These are phyloP conservation scores for Podosphaera aphanis DNA, from an alignment of 2,329 filamentous ascomycete genomes.

Conservation along the genomic window DNA sequence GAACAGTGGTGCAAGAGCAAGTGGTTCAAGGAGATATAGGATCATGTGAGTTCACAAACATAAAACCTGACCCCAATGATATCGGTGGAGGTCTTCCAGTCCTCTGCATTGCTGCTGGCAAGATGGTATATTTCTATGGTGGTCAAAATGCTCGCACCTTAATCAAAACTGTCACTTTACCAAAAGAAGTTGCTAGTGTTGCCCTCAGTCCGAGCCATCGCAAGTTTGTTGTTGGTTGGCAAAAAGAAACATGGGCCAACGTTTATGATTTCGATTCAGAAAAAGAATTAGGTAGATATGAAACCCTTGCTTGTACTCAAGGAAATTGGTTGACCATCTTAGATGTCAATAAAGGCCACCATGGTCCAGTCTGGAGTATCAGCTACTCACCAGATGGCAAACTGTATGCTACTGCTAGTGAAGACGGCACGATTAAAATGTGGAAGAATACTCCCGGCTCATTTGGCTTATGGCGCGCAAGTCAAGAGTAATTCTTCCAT, in stretches of 20 bases:
- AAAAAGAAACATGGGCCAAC: constrained; percentile 86
- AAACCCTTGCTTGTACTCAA: not conserved
- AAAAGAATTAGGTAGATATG: constrained; percentile 43
- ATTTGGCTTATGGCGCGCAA: constrained; percentile 33
- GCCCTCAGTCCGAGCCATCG: constrained; percentile 61
- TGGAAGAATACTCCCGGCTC: constrained; percentile 47
- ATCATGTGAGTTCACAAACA: constrained; percentile 67
- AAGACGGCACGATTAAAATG: constrained; percentile 94
- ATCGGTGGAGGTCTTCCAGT: constrained; percentile 47
- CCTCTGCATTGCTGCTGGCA: constrained; percentile 79
- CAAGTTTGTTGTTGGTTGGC: constrained; percentile 74
- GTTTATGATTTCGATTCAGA: constrained; percentile 76
- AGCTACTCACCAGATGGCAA: constrained; percentile 90
- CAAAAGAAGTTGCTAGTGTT: constrained; percentile 76
- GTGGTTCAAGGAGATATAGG: constrained; percentile 66
- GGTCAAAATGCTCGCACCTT: constrained; percentile 43
- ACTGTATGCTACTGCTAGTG: constrained; percentile 84
- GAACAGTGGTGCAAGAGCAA: constrained; percentile 52
- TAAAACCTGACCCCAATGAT: constrained; percentile 34
- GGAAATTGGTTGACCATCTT: constrained; percentile 6
- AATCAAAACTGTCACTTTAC: constrained; percentile 58
- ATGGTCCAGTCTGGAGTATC: constrained; percentile 91
- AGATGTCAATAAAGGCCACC: constrained; percentile 91
- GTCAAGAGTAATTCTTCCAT: constrained; percentile 4
- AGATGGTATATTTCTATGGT: constrained; percentile 80